Evolutionary conservation across 306 rosid species (phyloP).

Genomic region (Styphnolobium japonicum): DNA sequence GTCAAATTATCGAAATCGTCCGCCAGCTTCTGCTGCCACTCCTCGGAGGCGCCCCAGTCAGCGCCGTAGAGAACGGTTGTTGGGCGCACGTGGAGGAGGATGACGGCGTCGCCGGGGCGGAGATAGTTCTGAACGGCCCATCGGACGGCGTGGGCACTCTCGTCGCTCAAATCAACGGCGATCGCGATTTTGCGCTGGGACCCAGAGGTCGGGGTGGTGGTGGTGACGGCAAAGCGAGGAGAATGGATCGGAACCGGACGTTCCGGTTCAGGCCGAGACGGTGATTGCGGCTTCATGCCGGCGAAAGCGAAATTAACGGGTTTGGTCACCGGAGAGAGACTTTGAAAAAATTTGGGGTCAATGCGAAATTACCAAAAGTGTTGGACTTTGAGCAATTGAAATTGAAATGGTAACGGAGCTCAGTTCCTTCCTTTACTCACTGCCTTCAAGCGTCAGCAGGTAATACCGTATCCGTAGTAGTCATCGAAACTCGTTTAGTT

Average conservation of each 20-base stretch:
- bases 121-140: conserved; percentile 92
- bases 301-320: background rate
- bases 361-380: background rate
- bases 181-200: conserved; percentile 79
- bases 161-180: conserved; percentile 92
- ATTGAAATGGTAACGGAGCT: background rate
- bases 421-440: background rate
- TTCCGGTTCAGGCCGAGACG: conserved; percentile 43
- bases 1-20: conserved; percentile 78
- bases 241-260: conserved; percentile 32
- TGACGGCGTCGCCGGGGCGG: conserved; percentile 77
- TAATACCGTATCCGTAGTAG: too few relatives aligned
- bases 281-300: conserved; percentile 49
- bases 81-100: conserved; percentile 90
- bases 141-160: conserved; percentile 87
- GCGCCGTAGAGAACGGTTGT: conserved; percentile 88
- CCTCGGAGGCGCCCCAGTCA: conserved; percentile 75
- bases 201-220: conserved; percentile 28
- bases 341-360: background rate
- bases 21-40: conserved; percentile 56
- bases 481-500: background rate
- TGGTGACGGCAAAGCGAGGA: conserved; percentile 4
- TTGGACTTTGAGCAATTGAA: background rate
- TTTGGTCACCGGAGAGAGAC: background rate
- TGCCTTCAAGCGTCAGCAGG: conserved; percentile 3